Percentiles rank a stretch among this genome's conserved stretches.
Conservation (phyloP, 192 early-diverging fungal genomes). For the Coemansia sp. region DNA sequence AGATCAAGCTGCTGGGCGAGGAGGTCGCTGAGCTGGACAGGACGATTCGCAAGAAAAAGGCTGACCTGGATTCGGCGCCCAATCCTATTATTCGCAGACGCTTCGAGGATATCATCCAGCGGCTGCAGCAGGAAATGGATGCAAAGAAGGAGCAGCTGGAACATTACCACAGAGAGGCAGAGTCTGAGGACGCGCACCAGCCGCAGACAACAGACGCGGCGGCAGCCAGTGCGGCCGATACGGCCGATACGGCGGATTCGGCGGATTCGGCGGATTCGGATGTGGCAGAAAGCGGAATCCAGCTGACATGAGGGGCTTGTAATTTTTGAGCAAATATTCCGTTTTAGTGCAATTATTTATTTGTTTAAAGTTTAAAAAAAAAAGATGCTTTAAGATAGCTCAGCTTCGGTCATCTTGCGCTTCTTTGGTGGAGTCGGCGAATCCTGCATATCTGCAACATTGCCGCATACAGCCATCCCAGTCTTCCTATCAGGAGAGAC, state of each 20-base stretch:
- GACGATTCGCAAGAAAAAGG: slow-evolving; percentile 34
- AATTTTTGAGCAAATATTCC: no score
- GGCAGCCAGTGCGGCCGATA: no score
- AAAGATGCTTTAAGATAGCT: no score
- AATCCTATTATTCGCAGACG: slow-evolving; percentile 42
- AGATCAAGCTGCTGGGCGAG: slow-evolving; percentile 39
- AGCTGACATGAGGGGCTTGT: not conserved
- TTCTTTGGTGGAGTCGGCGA: no score
- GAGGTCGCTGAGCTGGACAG: slow-evolving; percentile 43
- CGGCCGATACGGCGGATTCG: no score
- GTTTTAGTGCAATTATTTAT: no score
- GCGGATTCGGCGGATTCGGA: not conserved
- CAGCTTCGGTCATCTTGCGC: no score
- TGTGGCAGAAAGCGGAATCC: not conserved
- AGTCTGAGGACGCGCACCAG: not conserved
- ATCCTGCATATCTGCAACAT: no score
- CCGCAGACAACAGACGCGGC: not conserved
- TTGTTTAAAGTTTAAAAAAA: no score
- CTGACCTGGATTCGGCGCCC: slow-evolving; percentile 44
- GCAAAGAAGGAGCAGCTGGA: slow-evolving; percentile 32
- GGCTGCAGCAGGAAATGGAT: slow-evolving; percentile 34
- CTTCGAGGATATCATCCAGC: slow-evolving; percentile 44
- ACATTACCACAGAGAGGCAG: slow-evolving; percentile 17
- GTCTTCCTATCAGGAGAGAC: no score
- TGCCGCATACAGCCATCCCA: no score